Evolutionary conservation across 805 yeast genomes (phyloP).

Genomic region (Blastobotrys attinorum): DNA sequence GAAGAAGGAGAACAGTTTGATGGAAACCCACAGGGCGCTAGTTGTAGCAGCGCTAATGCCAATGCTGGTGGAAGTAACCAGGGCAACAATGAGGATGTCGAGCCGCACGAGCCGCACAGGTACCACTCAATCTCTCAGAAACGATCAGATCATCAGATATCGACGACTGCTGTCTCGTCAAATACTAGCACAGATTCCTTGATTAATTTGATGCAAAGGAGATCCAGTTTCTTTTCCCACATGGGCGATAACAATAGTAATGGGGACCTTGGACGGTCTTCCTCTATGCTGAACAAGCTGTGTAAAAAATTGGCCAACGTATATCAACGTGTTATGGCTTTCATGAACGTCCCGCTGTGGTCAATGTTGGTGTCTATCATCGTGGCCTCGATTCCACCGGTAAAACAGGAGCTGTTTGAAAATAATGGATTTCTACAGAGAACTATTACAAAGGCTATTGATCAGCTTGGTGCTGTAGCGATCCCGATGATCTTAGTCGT

Average conservation of each 20-base stretch:
- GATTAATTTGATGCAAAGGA: background rate
- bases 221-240: slow-evolving; percentile 1
- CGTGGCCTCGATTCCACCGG: slow-evolving; percentile 48
- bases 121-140: too few species aligned
- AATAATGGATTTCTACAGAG: slow-evolving; percentile 39
- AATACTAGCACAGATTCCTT: background rate
- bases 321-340: slow-evolving; percentile 9
- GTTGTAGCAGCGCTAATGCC: background rate
- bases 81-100: background rate
- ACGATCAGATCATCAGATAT: background rate
- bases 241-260: too few species aligned
- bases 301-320: background rate
- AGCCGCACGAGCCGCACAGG: background rate
- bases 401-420: slow-evolving; percentile 40
- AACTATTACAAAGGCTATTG: slow-evolving; percentile 46
- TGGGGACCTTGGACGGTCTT: too few species aligned
- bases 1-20: background rate
- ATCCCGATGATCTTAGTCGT: slow-evolving; percentile 56
- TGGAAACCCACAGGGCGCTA: background rate
- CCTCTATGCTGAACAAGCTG: too few species aligned
- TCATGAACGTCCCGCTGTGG: slow-evolving; percentile 62
- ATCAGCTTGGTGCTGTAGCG: slow-evolving; percentile 49
- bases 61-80: background rate
- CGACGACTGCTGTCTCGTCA: background rate
- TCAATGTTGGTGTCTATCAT: slow-evolving; percentile 52